Evolutionary conservation across 768 basidiomycete genomes (phyloP), one percentile per base, ranked within the genome.

Genomic region (Suillus hirtellus): DNA sequence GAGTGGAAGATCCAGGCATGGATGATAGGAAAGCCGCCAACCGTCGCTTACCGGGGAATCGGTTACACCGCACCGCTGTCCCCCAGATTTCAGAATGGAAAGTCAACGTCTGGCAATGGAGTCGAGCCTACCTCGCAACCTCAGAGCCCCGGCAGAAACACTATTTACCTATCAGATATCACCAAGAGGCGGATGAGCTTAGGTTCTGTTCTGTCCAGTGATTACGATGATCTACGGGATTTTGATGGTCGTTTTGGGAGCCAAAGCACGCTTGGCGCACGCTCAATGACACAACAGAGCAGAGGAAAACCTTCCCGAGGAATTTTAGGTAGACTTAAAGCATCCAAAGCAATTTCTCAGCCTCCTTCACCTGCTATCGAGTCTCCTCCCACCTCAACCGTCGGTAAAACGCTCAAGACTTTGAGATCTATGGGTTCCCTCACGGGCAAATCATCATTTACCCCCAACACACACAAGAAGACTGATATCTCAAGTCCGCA

Each of bases 1-100:
- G 96, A 99, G 72, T 98, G 95, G 95, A 94, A 91, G 75, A 81
- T 99, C 52, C 95, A 97, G 71, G 92, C 93, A 0, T 99, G 96
- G 93, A 93, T 93, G 89, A 85, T 99, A 37, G 97, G 96, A 66
- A 98, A 98, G 70, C 93, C 94, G 19, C 96, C 95, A 11, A 88
- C 89, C 1, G 81, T 94, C 47, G 82, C 90, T 1, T 94, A 88
- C 69, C 85, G 92, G 69, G 94, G 93, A 37, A 95, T 97, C 70
- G 94, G 92, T 21, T 94, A 90, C 71, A 86, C 86, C 49, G 85
- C 84, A 21, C 73, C 75, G 19, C 70, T 75, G 9, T 67, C 79
- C 69, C 56, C 77, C 70, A 79, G 66, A 67, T 78, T 60, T 66
- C 50, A 62, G 43, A 59, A 65, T 55, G 37, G 61, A 40, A 73